Evolutionary conservation across 2,329 filamentous ascomycete species (phyloP).

Genomic region (Sporothrix phasma): DNA sequence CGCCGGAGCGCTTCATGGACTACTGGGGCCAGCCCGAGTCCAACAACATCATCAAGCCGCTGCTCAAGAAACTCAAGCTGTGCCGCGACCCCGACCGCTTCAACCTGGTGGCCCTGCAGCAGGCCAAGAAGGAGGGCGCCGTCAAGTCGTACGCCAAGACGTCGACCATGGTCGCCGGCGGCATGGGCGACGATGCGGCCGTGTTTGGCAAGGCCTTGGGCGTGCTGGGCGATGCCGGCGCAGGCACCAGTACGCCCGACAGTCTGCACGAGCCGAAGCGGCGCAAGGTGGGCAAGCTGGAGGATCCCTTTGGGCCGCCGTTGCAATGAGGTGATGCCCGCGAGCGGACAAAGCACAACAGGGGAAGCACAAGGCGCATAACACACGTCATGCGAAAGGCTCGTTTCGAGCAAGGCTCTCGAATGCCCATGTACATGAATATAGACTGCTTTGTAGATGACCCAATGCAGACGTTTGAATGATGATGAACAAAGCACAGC

Average conservation of each 20-base stretch:
- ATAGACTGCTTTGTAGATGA: too few species aligned
- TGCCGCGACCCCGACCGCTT: constrained; percentile 66
- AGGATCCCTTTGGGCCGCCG: constrained; percentile 40
- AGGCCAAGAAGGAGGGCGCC: constrained; percentile 48
- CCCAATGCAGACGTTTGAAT: too few species aligned
- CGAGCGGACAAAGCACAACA: neutral
- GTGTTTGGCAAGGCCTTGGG: constrained; percentile 14
- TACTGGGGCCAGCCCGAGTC: constrained; percentile 44
- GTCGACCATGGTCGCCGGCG: constrained; percentile 35
- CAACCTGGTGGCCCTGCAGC: constrained; percentile 60
- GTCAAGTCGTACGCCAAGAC: constrained; percentile 24
- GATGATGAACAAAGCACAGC: too few species aligned
- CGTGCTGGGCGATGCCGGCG: constrained; percentile 17
- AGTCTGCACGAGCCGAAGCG: constrained; percentile 32
- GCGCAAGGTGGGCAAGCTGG: constrained; percentile 32
- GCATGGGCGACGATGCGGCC: constrained; percentile 14
- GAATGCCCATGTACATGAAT: neutral
- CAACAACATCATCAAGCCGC: constrained; percentile 42
- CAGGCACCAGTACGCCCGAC: constrained; percentile 18
- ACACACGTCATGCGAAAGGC: neutral
- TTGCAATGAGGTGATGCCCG: constrained; percentile 17
- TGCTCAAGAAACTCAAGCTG: constrained; percentile 60
- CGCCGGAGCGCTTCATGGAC: constrained; percentile 43
- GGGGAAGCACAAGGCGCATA: neutral
- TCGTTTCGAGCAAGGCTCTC: too few species aligned